These are phyloP conservation scores for Decorospora gaudefroyi DNA, from an alignment of 2,329 filamentous ascomycete species.

Conservation along the genomic window DNA sequence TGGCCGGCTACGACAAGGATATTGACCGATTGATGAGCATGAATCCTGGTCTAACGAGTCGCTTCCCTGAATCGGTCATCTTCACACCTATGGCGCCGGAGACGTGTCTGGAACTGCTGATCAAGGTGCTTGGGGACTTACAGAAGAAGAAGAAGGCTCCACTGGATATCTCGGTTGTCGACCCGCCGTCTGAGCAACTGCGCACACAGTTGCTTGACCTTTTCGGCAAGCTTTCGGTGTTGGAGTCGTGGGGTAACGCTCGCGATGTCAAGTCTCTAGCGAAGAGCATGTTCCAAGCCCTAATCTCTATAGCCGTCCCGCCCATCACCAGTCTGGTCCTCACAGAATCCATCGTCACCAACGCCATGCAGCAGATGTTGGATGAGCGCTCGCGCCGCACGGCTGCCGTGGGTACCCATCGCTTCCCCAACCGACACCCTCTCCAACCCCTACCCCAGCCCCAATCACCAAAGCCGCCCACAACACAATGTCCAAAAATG, in stretches of 20 bases:
- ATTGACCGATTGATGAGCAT: slow-evolving; percentile 66
- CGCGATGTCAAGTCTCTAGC: slow-evolving; percentile 63
- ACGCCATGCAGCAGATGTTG: slow-evolving; percentile 39
- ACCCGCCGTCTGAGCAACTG: slow-evolving; percentile 23
- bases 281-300: slow-evolving; percentile 54
- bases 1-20: slow-evolving; percentile 70
- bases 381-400: slow-evolving; percentile 38
- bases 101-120: slow-evolving; percentile 48
- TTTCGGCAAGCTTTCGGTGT: slow-evolving; percentile 51
- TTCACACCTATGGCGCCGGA: slow-evolving; percentile 54
- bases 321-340: slow-evolving; percentile 27
- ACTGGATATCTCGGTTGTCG: slow-evolving; percentile 35
- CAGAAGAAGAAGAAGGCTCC: slow-evolving; percentile 37
- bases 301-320: slow-evolving; percentile 30
- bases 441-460: neutral
- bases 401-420: slow-evolving; percentile 24
- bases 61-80: slow-evolving; percentile 65
- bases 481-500: neutral
- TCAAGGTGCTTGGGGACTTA: slow-evolving; percentile 42
- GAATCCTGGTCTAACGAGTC: slow-evolving; percentile 66
- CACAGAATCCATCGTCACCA: slow-evolving; percentile 30
- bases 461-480: slow-evolving; percentile 13
- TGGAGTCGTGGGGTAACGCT: slow-evolving; percentile 65
- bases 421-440: slow-evolving; percentile 10
- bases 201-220: slow-evolving; percentile 24